Conservation (phyloP, 306 rosid species). For the Cicer pinnatifidum region DNA sequence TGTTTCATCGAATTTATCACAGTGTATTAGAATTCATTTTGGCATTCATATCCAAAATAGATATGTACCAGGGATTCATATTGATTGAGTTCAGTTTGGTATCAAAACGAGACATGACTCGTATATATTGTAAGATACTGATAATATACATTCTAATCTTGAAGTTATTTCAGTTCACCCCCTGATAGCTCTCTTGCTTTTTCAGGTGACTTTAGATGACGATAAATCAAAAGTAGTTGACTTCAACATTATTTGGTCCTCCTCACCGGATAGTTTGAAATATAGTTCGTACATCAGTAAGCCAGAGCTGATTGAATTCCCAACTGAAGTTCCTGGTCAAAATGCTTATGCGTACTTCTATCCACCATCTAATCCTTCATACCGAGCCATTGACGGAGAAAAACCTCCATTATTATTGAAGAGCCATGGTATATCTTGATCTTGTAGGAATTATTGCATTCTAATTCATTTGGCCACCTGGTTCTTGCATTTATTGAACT, state of each 20-base stretch:
- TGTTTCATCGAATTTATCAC: too few species aligned
- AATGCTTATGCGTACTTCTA: conserved; percentile 91
- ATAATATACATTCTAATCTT: not conserved
- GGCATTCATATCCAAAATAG: too few species aligned
- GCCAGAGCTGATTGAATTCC: conserved; percentile 89
- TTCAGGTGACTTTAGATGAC: conserved; percentile 74
- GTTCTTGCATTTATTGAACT: conserved; percentile 25
- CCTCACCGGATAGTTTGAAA: conserved; percentile 79
- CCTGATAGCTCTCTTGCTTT: conserved; percentile 37
- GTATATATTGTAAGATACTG: too few species aligned
- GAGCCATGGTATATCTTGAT: conserved; percentile 76
- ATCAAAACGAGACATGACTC: too few species aligned
- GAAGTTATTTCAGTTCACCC: not conserved
- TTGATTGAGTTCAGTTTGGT: too few species aligned
- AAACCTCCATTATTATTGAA: conserved; percentile 84
- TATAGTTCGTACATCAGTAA: conserved; percentile 70
- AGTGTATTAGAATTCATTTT: too few species aligned
- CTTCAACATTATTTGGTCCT: conserved; percentile 79
- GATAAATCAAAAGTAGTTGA: conserved; percentile 59
- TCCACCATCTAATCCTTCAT: conserved; percentile 72
- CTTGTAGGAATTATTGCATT: conserved; percentile 5
- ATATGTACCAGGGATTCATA: too few species aligned
- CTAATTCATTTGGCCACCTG: not conserved
- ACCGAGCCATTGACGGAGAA: conserved; percentile 69
- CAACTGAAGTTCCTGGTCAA: conserved; percentile 91